Evolutionary conservation across 2,329 filamentous ascomycete species (phyloP), one percentile per base, ranked within the genome.

Genomic region (Fusarium chaquense): DNA sequence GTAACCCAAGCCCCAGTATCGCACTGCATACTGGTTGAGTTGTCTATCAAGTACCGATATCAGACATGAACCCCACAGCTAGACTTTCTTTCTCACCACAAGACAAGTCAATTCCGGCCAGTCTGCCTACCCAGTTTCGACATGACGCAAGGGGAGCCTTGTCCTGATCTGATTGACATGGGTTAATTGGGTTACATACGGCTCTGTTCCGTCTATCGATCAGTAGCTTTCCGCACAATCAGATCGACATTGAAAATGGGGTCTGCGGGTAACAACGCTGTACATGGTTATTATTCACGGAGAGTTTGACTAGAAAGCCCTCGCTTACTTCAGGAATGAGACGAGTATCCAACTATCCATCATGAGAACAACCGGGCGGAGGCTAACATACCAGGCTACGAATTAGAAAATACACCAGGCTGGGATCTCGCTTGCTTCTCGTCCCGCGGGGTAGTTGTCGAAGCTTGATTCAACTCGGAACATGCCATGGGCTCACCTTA

Each of bases 141-240:
- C 62, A 70, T 75, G 71, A 73, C 69, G 73, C 73, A 73, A 74
- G 71, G 73, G 62, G 54, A 62, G 52, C 60, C 65, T 56, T 30
- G 66, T 64, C 28, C 38, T 64, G 58, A 63, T 64, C 43, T 58
- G 56, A 47, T 44, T 35, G 55, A 40, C 60, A 62, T 65, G 65
- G 61, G 24, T 22, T 36, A 36, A 55, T 58, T 59, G 70, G 59
- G 65, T 62, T 57, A 60, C 28, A 30, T 30, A 30, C 67, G 69
- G 67, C 45, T 65, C 55, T 22, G 57, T 75, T 73, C 73, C 69
- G 71, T 45, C 44, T 71, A 40, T 54, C 45, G 43, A 57, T 61
- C 58, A 60, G 55, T 54, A 52, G 55, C 58, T 59, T 69, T 68
- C 58, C 62, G 53, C 66, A 44, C 57, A 53, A 36, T 26, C 12